phyloP scores from a whole-genome alignment of 495 filamentous ascomycete genomes.

The Hypomontagnella submonticulosa region DNA sequence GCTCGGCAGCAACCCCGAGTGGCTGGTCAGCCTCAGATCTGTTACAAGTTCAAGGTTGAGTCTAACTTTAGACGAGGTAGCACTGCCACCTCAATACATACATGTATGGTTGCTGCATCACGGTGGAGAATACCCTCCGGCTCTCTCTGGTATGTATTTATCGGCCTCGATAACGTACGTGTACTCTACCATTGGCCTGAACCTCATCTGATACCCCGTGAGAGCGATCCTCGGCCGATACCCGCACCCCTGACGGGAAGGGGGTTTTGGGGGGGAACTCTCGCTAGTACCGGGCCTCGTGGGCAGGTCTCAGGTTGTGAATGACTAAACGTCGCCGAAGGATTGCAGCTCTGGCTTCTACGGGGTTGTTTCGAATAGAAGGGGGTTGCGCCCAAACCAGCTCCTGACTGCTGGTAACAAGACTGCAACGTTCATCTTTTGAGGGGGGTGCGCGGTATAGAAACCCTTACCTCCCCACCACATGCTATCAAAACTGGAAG shows the following conservation, averaged over 20 bases:
- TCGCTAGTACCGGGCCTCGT: slow-evolving; percentile 1
- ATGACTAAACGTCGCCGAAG: slow-evolving; percentile 18
- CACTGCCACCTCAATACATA: slow-evolving; percentile 27
- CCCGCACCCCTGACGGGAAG: slow-evolving; percentile 1
- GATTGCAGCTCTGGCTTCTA: slow-evolving; percentile 20
- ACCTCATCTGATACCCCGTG: not conserved
- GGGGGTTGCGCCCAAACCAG: slow-evolving; percentile 1
- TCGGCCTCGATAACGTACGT: not conserved
- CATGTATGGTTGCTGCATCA: slow-evolving; percentile 2
- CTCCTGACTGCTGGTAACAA: not conserved
- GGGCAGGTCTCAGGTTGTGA: slow-evolving; percentile 1
- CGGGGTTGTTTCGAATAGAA: slow-evolving; percentile 37
- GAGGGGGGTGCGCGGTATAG: slow-evolving; percentile 3
- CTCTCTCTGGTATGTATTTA: not conserved
- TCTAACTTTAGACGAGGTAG: slow-evolving; percentile 30
- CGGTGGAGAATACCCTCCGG: slow-evolving; percentile 10
- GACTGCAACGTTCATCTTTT: slow-evolving; percentile 23
- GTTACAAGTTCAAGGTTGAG: slow-evolving; percentile 6
- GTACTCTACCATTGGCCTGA: slow-evolving; percentile 10
- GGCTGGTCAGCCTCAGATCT: slow-evolving; percentile 30
- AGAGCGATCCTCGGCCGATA: slow-evolving; percentile 15
- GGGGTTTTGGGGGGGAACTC: slow-evolving; percentile 5
- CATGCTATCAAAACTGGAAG: slow-evolving; percentile 8
- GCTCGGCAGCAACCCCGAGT: slow-evolving; percentile 27
- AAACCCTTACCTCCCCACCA: slow-evolving; percentile 10